phyloP scores from a whole-genome alignment of 2,329 filamentous ascomycete species.

The Diaporthe capsici region DNA sequence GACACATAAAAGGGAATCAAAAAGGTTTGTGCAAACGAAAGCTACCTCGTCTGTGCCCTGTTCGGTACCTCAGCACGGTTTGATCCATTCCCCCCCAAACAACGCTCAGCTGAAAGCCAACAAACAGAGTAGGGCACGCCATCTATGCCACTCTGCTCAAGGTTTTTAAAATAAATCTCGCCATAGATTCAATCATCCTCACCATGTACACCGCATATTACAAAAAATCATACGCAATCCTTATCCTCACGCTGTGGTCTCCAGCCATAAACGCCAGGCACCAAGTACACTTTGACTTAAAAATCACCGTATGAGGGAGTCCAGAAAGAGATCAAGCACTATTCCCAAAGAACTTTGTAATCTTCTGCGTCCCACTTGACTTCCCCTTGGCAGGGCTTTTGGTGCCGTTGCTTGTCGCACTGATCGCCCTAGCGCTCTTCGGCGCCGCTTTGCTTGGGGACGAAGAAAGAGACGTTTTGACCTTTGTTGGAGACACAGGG shows the following conservation, averaged over 20 bases:
- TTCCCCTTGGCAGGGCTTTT: slow-evolving; percentile 53
- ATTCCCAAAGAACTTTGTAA: slow-evolving; percentile 62
- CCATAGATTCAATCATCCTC: not conserved
- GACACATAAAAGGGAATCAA: not conserved
- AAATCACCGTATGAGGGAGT: slow-evolving; percentile 30
- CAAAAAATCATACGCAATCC: not conserved
- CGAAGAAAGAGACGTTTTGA: slow-evolving; percentile 42
- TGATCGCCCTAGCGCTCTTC: slow-evolving; percentile 52
- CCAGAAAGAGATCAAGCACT: slow-evolving; percentile 51
- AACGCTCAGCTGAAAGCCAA: not conserved
- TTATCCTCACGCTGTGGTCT: not conserved
- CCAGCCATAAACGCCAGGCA: not conserved
- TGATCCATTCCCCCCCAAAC: not conserved
- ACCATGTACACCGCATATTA: not conserved
- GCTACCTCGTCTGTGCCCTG: not conserved
- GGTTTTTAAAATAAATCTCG: fast-evolving
- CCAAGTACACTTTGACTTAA: not conserved
- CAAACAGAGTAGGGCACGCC: too few species aligned
- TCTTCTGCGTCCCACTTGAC: slow-evolving; percentile 58
- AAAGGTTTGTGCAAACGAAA: not conserved
- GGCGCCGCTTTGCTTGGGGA: slow-evolving; percentile 44
- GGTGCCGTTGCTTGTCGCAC: slow-evolving; percentile 57
- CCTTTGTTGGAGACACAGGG: slow-evolving; percentile 41
- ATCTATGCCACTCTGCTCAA: not conserved
- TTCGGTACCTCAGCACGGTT: not conserved